phyloP scores from a whole-genome alignment of 2,329 filamentous ascomycete genomes.

The Lachnellula subtilissima region DNA sequence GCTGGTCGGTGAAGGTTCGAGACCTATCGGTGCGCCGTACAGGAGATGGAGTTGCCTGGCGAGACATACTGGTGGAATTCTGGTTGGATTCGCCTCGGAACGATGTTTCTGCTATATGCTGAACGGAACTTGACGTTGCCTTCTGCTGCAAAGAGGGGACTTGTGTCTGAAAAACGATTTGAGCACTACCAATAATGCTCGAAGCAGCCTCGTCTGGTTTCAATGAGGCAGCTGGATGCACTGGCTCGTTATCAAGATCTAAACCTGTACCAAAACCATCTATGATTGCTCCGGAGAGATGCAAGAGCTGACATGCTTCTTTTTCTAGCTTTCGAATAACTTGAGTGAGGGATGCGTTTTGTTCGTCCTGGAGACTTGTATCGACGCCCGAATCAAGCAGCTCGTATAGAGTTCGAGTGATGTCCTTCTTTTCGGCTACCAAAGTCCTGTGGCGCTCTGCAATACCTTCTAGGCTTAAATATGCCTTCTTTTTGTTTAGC shows the following conservation, averaged over 20 bases:
- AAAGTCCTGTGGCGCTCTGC: slow-evolving; percentile 8
- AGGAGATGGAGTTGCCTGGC: slow-evolving; percentile 11
- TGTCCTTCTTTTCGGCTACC: slow-evolving; percentile 19
- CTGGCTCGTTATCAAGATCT: background rate
- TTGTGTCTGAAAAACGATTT: slow-evolving; percentile 30
- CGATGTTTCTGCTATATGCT: background rate
- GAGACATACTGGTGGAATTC: background rate
- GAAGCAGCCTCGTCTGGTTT: slow-evolving; percentile 13
- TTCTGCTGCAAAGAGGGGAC: slow-evolving; percentile 15
- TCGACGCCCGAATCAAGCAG: slow-evolving; percentile 20
- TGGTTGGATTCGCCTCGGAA: background rate
- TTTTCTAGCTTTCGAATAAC: slow-evolving; percentile 24
- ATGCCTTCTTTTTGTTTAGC: slow-evolving; percentile 22
- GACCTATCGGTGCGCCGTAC: background rate
- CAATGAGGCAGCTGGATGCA: background rate
- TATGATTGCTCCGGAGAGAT: slow-evolving; percentile 25
- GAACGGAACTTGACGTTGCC: background rate
- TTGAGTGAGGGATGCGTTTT: slow-evolving; percentile 13
- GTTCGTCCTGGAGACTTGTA: slow-evolving; percentile 19
- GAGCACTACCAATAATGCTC: slow-evolving; percentile 24
- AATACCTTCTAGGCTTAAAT: slow-evolving; percentile 9
- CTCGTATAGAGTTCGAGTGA: slow-evolving; percentile 17
- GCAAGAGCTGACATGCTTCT: slow-evolving; percentile 21
- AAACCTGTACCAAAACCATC: slow-evolving; percentile 26
- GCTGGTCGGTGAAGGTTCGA: background rate